Evolutionary conservation across 176 grass and related monocot species (phyloP).

Genomic region (Rhynchospora tenuis): DNA sequence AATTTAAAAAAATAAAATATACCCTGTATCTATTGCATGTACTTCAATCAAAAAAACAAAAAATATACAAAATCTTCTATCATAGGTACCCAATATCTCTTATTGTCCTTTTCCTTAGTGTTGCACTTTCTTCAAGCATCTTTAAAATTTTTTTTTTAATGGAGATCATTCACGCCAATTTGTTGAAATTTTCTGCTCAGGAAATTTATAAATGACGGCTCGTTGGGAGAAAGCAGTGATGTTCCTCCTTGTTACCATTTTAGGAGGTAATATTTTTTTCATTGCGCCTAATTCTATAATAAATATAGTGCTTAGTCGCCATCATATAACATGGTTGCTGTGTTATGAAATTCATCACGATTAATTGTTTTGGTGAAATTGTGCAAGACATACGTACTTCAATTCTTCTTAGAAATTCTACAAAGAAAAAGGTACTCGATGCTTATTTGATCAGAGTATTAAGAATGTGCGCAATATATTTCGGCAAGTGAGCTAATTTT

Average conservation of each 20-base stretch:
- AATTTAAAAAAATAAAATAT: neutral
- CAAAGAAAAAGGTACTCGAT: neutral
- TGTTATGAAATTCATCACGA: neutral
- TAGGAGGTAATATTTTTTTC: constrained; percentile 15
- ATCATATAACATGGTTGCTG: neutral
- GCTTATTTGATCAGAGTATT: neutral
- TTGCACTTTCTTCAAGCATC: constrained; percentile 9
- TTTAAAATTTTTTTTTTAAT: constrained; percentile 11
- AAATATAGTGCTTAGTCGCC: neutral
- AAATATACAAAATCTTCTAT: neutral
- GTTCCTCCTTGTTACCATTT: constrained; percentile 5
- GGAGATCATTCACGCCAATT: constrained; percentile 6
- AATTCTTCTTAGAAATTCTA: neutral
- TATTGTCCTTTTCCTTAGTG: neutral
- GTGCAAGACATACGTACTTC: neutral
- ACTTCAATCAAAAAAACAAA: neutral
- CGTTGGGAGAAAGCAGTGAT: constrained; percentile 2
- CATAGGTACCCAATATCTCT: neutral
- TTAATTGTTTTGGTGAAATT: neutral
- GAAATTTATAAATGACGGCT: constrained; percentile 23
- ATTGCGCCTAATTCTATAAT: neutral
- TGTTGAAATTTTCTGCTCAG: constrained; percentile 8
- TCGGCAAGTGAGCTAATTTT: neutral
- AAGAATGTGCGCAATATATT: neutral
- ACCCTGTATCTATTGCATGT: neutral